These are phyloP conservation scores for Saitozyma podzolica DNA, from an alignment of 768 basidiomycete species.

Conservation along the genomic window DNA sequence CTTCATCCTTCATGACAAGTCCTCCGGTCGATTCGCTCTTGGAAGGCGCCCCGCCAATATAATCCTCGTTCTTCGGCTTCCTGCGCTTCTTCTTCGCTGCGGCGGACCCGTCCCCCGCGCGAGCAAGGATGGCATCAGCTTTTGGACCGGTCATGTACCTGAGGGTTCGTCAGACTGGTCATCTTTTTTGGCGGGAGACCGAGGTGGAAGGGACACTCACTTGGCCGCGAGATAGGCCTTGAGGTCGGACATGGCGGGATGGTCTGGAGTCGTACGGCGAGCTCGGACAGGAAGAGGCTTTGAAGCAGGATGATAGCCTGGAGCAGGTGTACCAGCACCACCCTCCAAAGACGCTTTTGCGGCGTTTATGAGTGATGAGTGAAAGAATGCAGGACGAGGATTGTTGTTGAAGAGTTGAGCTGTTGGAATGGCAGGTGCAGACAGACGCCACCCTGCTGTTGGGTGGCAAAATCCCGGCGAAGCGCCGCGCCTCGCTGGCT, in stretches of 20 bases:
- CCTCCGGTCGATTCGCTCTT: conserved; percentile 44
- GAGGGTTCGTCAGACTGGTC: background rate
- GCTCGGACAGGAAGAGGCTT: background rate
- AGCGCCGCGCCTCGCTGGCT: too few species aligned
- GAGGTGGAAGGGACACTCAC: conserved; percentile 21
- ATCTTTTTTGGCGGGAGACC: conserved; percentile 4
- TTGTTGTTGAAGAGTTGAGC: too few species aligned
- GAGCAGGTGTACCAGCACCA: background rate
- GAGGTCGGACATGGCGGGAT: conserved; percentile 39
- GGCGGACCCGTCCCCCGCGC: conserved; percentile 54
- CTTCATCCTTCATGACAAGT: conserved; percentile 50
- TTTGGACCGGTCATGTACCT: conserved; percentile 93
- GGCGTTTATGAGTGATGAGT: background rate
- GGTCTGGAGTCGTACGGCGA: background rate
- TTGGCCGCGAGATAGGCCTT: conserved; percentile 50
- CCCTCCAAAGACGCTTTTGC: background rate
- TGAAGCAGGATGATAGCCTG: too few species aligned
- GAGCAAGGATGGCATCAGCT: conserved; percentile 87
- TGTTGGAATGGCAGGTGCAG: too few species aligned
- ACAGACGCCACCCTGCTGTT: too few species aligned
- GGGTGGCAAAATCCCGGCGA: too few species aligned
- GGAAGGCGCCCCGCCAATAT: conserved; percentile 22
- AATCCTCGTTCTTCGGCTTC: conserved; percentile 59
- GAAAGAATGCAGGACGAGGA: too few species aligned
- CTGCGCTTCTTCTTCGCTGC: conserved; percentile 69